Conservation (phyloP, 352 stramenopile genomes). For the Phytophthora tentaculata region DNA sequence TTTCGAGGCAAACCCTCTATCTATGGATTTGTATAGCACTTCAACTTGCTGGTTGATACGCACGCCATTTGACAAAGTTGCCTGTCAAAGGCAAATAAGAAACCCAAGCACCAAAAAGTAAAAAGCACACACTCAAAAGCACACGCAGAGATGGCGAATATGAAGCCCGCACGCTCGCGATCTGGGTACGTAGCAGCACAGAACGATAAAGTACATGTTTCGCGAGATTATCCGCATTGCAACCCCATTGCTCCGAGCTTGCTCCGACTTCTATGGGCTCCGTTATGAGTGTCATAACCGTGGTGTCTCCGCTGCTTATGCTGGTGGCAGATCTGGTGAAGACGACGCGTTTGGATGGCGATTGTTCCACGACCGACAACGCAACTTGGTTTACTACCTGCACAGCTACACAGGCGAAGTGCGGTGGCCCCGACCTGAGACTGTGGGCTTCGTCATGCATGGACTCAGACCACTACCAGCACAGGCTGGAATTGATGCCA, state of each 20-base stretch:
- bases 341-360: constrained; percentile 64
- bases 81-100: constrained; percentile 46
- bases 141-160: constrained; percentile 18
- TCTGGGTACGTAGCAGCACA: constrained; percentile 32
- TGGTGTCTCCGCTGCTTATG: constrained; percentile 1
- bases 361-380: constrained; percentile 51
- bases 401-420: constrained; percentile 81
- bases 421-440: constrained; percentile 60
- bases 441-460: constrained; percentile 60
- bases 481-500: constrained; percentile 6
- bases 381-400: constrained; percentile 61
- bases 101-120: constrained; percentile 25
- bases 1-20: constrained; percentile 29
- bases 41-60: constrained; percentile 42
- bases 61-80: constrained; percentile 39
- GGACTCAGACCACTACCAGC: constrained; percentile 46
- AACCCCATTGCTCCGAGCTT: constrained; percentile 9
- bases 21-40: constrained; percentile 31
- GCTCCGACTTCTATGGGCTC: constrained; percentile 6
- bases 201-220: neutral
- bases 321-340: constrained; percentile 16
- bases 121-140: constrained; percentile 11
- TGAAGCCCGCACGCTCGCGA: constrained; percentile 9
- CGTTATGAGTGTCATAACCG: constrained; percentile 3
- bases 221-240: neutral